These are phyloP conservation scores for Rhizopogon roseolus DNA, from an alignment of 768 basidiomycete species.

Conservation along the genomic window DNA sequence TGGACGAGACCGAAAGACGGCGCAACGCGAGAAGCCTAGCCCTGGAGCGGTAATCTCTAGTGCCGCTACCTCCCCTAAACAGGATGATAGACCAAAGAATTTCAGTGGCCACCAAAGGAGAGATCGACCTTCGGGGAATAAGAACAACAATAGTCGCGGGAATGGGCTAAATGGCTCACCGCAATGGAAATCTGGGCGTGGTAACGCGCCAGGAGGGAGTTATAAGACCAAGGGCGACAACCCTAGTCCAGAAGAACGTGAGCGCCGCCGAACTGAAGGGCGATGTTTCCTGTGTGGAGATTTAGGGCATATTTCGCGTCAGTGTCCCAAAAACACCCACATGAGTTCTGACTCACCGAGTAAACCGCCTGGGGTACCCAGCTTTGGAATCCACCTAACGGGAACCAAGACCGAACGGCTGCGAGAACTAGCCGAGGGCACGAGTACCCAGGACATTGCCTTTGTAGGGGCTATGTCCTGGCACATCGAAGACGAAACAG, in stretches of 20 bases:
- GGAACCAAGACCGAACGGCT: background rate
- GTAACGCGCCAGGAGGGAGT: too few species aligned
- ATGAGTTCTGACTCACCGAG: background rate
- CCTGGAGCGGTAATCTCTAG: background rate
- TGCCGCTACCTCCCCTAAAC: background rate
- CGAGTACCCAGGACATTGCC: background rate
- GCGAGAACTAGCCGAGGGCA: background rate
- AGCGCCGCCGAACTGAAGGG: slow-evolving; percentile 9
- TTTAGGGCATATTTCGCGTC: slow-evolving; percentile 21
- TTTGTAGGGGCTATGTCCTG: background rate
- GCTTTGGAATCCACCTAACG: background rate
- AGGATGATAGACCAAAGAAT: background rate
- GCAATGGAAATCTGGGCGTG: too few species aligned
- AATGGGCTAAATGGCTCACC: too few species aligned
- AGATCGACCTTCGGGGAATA: background rate
- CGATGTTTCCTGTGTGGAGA: slow-evolving; percentile 26
- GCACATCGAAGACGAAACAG: background rate
- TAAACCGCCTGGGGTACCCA: background rate
- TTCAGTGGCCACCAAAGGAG: background rate
- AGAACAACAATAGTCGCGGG: too few species aligned
- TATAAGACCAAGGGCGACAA: too few species aligned
- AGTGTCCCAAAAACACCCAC: slow-evolving; percentile 22
- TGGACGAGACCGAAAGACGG: slow-evolving; percentile 17
- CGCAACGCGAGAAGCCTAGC: slow-evolving; percentile 10
- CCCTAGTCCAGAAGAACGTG: background rate